A percentile compares a stretch with the other conserved stretches of the same genome.
Conservation (phyloP, 352 stramenopile species). For the Aphanomyces astaci region DNA sequence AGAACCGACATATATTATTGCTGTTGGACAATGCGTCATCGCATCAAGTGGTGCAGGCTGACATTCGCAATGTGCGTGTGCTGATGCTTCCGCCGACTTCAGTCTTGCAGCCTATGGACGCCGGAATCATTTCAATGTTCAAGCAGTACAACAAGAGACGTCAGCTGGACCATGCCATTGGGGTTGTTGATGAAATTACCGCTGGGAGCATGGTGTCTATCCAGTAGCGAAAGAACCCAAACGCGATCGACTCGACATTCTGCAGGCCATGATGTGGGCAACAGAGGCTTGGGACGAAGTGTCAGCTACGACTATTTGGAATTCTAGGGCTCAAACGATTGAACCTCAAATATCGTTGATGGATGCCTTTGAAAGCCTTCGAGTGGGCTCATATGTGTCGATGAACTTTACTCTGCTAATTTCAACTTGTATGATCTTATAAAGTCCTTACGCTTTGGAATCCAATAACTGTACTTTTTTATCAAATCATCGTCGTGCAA, state of each 20-base stretch:
- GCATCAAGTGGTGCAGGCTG: not conserved
- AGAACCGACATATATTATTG: conserved; percentile 28
- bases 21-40: conserved; percentile 27
- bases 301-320: not conserved
- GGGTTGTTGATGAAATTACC: not conserved
- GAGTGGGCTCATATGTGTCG: not conserved
- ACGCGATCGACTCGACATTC: not conserved
- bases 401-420: too few species aligned
- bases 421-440: too few species aligned
- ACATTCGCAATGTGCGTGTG: not conserved
- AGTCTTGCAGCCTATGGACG: conserved; percentile 2
- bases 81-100: not conserved
- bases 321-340: conserved; percentile 5
- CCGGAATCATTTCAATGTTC: conserved; percentile 1
- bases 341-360: not conserved
- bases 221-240: not conserved
- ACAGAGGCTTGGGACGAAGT: not conserved
- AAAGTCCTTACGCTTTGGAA: too few species aligned
- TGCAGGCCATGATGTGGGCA: not conserved
- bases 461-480: too few species aligned
- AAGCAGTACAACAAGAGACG: not conserved
- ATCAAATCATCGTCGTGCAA: too few species aligned
- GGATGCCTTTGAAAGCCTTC: not conserved
- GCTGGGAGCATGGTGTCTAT: not conserved
- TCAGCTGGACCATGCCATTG: not conserved